Base-by-base conservation (phyloP, 2,329 filamentous ascomycete genomes). In the Neofusicoccum umdonicola region DNA sequence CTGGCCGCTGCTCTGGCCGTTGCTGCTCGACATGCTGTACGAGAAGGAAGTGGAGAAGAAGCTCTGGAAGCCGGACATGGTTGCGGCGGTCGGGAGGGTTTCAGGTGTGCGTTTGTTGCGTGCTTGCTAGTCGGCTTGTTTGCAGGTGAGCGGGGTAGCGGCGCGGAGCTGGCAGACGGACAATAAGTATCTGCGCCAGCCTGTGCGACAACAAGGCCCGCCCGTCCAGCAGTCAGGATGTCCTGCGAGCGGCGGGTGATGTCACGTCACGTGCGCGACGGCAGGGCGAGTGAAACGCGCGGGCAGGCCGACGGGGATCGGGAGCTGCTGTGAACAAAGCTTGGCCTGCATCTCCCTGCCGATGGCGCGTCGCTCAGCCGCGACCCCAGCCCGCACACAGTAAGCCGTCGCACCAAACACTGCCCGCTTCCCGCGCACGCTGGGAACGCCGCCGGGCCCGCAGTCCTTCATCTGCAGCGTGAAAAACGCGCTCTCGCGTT, bases 1-100 rank as follows among this genome's bases (percentile, higher is more conserved):
- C 35, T 68, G 61, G 65, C 73, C 71, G 11, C 69, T 72, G 9
- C 62, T 68, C 47, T 70, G 51, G 66, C 47, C 61, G 65, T 66
- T 68, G 65, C 45, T 67, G 64, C 54, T 69, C 39, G 69, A 69
- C 44, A 63, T 68, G 60, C 63, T 69, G 68, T 44, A 63, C n/a
- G 60, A 63, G 39, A 37, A 41, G 22, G 45, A 42, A 8, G 60
- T 39, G 22, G 48, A 63, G 47, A 31, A 31, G 19, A 37, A 35
- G 60, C 41, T 63, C 48, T 22, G 27, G 47, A 31, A 58, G 19
- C 39, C 44, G 7, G 39, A 44, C 60, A 63, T 63, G 47, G n/a
- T 62, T 47, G 44, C 15, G 44, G 31, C 47, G 57, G 42, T 39
- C 8, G 42, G 17, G 17, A 8, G 17, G 50, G 50, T 56, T 56